A percentile compares a stretch with the other conserved stretches of the same genome.
Conservation (phyloP, 225 moss, liverwort and hornwort species). For the Asterella californica region DNA sequence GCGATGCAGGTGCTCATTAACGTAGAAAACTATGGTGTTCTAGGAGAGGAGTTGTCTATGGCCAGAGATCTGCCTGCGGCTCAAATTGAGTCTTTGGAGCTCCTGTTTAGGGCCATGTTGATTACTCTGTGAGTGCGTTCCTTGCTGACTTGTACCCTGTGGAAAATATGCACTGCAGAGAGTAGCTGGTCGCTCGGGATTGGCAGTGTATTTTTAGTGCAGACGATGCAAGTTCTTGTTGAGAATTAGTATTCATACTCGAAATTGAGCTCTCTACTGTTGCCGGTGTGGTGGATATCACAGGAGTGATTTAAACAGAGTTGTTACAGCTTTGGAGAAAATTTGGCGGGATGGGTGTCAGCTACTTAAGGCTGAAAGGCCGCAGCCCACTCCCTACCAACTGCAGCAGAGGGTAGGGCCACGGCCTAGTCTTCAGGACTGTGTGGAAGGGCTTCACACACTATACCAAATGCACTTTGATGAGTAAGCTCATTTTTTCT, state of each 20-base stretch:
- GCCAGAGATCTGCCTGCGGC: constrained; percentile 53
- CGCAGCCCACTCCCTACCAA: constrained; percentile 50
- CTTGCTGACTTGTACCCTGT: not conserved
- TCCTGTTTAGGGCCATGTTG: constrained; percentile 55
- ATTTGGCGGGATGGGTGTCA: constrained; percentile 69
- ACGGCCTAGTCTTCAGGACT: constrained; percentile 80
- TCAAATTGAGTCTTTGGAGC: constrained; percentile 69
- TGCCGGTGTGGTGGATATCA: not conserved
- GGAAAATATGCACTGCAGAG: not conserved
- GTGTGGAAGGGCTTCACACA: constrained; percentile 58
- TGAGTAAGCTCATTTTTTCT: constrained; percentile 45
- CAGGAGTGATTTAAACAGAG: constrained; percentile 53
- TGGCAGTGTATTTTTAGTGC: not conserved
- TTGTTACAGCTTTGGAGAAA: constrained; percentile 61
- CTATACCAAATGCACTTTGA: constrained; percentile 74
- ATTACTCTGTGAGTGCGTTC: constrained; percentile 46
- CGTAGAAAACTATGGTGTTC: constrained; percentile 59
- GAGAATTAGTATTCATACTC: not conserved
- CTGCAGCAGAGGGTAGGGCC: constrained; percentile 60
- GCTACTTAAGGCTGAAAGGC: constrained; percentile 61
- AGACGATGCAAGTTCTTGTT: not conserved
- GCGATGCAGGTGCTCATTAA: constrained; percentile 48
- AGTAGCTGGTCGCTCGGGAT: not conserved
- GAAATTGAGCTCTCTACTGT: not conserved
- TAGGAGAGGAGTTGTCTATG: constrained; percentile 44